Evolutionary conservation across 202 grass and related monocot species (phyloP).

Genomic region (Carex arenaria): DNA sequence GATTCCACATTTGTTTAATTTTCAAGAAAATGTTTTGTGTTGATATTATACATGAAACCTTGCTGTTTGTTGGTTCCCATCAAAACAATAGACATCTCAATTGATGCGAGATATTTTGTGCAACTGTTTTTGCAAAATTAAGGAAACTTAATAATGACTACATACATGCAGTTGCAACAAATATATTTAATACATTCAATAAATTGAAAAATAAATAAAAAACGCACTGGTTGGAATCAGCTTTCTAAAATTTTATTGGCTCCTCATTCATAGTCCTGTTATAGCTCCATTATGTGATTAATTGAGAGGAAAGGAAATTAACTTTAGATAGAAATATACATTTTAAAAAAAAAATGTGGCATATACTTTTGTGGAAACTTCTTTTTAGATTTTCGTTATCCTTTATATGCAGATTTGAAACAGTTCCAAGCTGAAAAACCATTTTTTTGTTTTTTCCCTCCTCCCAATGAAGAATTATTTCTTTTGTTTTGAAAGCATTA

Average conservation of each 20-base stretch:
- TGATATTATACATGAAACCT: no score
- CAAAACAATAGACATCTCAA: background rate
- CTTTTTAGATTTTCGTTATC: background rate
- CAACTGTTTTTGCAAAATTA: background rate
- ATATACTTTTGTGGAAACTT: background rate
- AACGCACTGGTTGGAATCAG: background rate
- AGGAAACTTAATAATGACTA: background rate
- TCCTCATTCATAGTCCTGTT: background rate
- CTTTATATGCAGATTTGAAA: constrained; percentile 16
- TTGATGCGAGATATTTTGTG: background rate
- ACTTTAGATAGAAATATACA: background rate
- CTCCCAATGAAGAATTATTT: background rate
- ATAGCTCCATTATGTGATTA: background rate
- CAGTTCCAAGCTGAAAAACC: background rate
- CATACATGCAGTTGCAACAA: background rate
- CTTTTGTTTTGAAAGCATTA: constrained; percentile 23
- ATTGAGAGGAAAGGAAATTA: background rate
- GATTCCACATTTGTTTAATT: background rate
- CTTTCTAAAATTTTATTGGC: background rate
- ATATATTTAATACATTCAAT: background rate
- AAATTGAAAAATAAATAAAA: background rate
- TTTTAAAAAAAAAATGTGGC: background rate
- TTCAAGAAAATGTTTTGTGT: background rate
- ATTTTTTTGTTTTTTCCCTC: background rate
- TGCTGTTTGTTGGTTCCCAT: background rate